phyloP scores from a whole-genome alignment of 192 early-diverging fungal species.

The Linderina pennispora region DNA sequence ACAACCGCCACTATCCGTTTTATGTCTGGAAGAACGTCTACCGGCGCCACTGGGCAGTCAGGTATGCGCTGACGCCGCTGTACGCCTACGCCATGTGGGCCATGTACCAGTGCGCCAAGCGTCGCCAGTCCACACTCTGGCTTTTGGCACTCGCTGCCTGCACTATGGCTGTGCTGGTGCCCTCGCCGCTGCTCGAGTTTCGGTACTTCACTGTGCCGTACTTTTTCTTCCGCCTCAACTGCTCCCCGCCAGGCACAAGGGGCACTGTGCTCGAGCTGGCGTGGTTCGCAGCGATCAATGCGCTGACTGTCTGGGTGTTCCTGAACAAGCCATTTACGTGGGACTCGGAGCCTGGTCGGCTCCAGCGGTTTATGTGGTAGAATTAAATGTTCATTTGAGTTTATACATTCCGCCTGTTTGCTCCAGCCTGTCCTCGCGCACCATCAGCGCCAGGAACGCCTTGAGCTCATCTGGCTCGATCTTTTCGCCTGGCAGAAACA shows the following conservation, averaged over 20 bases:
- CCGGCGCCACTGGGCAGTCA: slow-evolving; percentile 43
- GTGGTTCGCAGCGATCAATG: slow-evolving; percentile 56
- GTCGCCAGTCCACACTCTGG: slow-evolving; percentile 49
- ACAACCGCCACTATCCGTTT: slow-evolving; percentile 95
- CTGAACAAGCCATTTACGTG: slow-evolving; percentile 70
- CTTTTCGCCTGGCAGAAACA: slow-evolving; percentile 46
- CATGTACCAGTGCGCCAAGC: slow-evolving; percentile 17
- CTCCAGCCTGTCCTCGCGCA: slow-evolving; percentile 46
- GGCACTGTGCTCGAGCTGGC: slow-evolving; percentile 39
- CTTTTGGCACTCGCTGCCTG: slow-evolving; percentile 49
- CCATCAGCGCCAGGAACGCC: slow-evolving; percentile 43
- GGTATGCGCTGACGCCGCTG: slow-evolving; percentile 58
- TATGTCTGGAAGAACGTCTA: slow-evolving; percentile 88
- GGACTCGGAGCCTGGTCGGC: slow-evolving; percentile 55
- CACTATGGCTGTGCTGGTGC: slow-evolving; percentile 64
- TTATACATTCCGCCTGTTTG: slow-evolving; percentile 40
- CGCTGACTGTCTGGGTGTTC: slow-evolving; percentile 68
- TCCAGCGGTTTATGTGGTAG: slow-evolving; percentile 95
- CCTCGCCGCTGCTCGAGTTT: slow-evolving; percentile 91
- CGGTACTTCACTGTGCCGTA: slow-evolving; percentile 92
- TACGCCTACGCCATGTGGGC: slow-evolving; percentile 53
- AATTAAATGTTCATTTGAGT: slow-evolving; percentile 7
- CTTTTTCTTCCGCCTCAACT: slow-evolving; percentile 64
- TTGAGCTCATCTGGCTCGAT: slow-evolving; percentile 33
- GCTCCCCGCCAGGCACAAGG: slow-evolving; percentile 11